Evolutionary conservation across 2,329 filamentous ascomycete species (phyloP).

Genomic region (Blumeriella jaapii): DNA sequence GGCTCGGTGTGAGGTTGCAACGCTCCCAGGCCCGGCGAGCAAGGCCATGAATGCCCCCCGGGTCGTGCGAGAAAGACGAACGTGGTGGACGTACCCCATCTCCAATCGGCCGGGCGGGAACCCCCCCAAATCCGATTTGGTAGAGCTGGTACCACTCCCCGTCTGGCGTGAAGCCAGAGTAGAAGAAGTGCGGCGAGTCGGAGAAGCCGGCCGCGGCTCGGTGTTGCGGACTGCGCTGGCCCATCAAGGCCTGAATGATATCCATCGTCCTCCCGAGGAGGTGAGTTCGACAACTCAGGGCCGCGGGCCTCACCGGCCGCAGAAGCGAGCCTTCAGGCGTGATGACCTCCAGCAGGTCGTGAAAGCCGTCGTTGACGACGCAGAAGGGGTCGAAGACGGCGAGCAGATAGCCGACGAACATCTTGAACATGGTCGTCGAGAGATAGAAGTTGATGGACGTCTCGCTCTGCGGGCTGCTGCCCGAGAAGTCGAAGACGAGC

Average conservation of each 20-base stretch:
- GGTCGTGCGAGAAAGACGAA: neutral
- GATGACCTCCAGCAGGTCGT: neutral
- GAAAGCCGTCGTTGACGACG: neutral
- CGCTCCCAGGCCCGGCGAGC: too few relatives aligned
- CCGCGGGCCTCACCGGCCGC: neutral
- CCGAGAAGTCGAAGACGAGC: neutral
- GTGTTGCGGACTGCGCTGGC: neutral
- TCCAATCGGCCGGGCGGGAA: neutral
- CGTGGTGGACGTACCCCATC: neutral
- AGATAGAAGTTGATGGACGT: neutral
- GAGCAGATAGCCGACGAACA: neutral
- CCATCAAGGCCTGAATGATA: neutral
- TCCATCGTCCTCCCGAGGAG: neutral
- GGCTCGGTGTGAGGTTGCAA: too few relatives aligned
- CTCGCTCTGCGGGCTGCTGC: neutral
- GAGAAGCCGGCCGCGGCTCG: neutral
- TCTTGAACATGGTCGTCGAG: neutral
- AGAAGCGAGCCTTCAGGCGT: neutral
- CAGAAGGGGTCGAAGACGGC: neutral
- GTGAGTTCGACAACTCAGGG: neutral
- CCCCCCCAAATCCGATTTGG: neutral
- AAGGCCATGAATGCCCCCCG: neutral
- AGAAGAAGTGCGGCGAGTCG: neutral
- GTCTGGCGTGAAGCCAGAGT: neutral
- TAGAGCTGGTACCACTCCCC: neutral